Evolutionary conservation across 176 grass and related monocot genomes (phyloP), one percentile per base, ranked within the genome.

Genomic region (Stipa capillata): DNA sequence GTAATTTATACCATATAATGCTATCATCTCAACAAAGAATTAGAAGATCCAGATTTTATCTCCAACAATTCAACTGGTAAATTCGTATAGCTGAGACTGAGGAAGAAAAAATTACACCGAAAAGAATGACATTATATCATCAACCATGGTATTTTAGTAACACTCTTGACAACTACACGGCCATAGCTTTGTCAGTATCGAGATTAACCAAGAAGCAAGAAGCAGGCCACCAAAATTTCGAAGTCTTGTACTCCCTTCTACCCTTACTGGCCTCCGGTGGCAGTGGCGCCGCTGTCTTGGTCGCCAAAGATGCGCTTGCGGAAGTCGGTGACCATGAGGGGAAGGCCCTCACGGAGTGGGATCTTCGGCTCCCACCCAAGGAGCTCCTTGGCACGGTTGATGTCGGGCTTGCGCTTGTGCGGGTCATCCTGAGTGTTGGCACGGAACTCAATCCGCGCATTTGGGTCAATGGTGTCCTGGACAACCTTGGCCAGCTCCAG

Each of bases 401-500:
- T 97, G 58, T 97, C 94, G 3, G 94, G 94, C 62, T 97, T 97
- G 77, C 94, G 90, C 86, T 93, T 97, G 91, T 97, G 94, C 1
- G 94, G 94, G 31, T 97, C 94, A 1, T 97, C 94, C 62, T 91
- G 91, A 4, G 94, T 97, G 94, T 97, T 97, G 23, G 82, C 35
- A 32, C 91, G 85, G 94, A 91, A 93, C 73, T 97, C 94, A 1
- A 97, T 97, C 57, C 35, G 53, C 2, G 94, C 94, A 42, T 97
- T 87, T 5, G 88, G 79, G 74, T 97, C 91, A 18, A 97, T 97
- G 18, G 94, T 97, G 60, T 97, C 94, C 73, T 97, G 94, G 23
- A 97, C 94, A 72, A 97, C 94, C 80, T 93, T 89, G 50, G 94
- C 94, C 29, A 97, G 81, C 83, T 97, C 94, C 21, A 97, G 86